A percentile compares a stretch with the other conserved stretches of the same genome.
Evolutionary conservation across 2,329 filamentous ascomycete species (phyloP).

Genomic region (Ceratocystis eucalypticola): DNA sequence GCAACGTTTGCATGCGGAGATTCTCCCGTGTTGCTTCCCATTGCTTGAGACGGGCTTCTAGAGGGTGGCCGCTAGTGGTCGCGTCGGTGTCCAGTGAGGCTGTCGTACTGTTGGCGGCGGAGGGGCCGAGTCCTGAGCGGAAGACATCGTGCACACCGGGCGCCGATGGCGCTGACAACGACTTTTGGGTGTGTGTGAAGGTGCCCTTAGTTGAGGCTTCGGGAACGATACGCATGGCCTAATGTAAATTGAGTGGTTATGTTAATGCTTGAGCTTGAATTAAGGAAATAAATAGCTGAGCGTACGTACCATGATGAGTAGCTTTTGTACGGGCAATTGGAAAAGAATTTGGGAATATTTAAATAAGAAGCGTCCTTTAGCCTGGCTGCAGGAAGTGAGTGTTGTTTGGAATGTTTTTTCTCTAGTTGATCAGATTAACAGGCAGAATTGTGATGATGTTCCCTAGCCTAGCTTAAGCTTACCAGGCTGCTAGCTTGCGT

Average conservation of each 20-base stretch:
- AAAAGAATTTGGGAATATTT: neutral
- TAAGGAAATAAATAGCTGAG: neutral
- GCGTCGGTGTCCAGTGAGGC: conserved; percentile 27
- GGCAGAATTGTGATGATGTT: conserved; percentile 4
- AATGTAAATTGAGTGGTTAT: conserved; percentile 22
- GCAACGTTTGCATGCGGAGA: conserved; percentile 77
- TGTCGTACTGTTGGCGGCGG: conserved; percentile 34
- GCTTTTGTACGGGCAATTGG: neutral
- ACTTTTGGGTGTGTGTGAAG: conserved; percentile 48
- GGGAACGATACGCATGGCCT: conserved; percentile 87
- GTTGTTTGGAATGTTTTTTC: neutral
- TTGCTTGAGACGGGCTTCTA: conserved; percentile 74
- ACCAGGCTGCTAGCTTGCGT: neutral
- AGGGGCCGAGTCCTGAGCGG: conserved; percentile 65
- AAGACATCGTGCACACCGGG: conserved; percentile 90
- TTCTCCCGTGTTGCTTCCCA: conserved; percentile 85
- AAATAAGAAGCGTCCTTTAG: neutral
- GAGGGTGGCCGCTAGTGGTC: conserved; percentile 61
- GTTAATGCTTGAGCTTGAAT: neutral
- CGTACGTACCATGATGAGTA: conserved; percentile 13
- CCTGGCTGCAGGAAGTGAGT: neutral
- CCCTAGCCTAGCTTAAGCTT: neutral
- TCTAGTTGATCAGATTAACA: neutral
- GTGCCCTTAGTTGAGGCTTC: conserved; percentile 49
- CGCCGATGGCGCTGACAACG: conserved; percentile 69